These are phyloP conservation scores for Hypoxylon sp. DNA, from an alignment of 2,329 filamentous ascomycete species.

Conservation along the genomic window DNA sequence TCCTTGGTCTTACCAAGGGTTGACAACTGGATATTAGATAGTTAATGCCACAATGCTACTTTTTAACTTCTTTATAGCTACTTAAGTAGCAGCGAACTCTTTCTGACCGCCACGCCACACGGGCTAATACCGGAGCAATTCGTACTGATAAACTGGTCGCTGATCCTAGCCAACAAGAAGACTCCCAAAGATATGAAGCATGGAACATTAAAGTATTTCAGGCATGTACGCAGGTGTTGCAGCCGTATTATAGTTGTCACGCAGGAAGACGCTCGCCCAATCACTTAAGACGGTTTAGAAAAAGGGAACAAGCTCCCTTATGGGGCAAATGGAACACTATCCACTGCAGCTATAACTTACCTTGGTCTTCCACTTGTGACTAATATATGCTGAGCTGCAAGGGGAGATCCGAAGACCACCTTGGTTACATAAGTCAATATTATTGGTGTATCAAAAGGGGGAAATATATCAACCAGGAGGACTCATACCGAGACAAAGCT, in stretches of 20 bases:
- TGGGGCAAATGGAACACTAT: conserved; percentile 36
- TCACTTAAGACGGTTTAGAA: conserved; percentile 23
- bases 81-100: conserved; percentile 32
- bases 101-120: conserved; percentile 43
- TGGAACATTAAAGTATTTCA: conserved; percentile 24
- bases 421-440: conserved; percentile 22
- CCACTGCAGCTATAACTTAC: conserved; percentile 35
- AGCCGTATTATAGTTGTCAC: conserved; percentile 39
- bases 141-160: conserved; percentile 33
- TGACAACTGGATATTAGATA: conserved; percentile 28
- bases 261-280: conserved; percentile 25
- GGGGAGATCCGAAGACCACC: conserved; percentile 11
- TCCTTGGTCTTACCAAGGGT: conserved; percentile 24
- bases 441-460: conserved; percentile 15
- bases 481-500: conserved; percentile 24
- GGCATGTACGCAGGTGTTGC: conserved; percentile 30
- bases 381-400: conserved; percentile 19
- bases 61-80: conserved; percentile 29
- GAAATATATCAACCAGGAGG: conserved; percentile 26
- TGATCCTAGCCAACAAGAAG: conserved; percentile 37
- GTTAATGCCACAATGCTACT: conserved; percentile 35
- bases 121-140: conserved; percentile 39
- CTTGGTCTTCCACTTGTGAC: conserved; percentile 31
- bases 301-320: conserved; percentile 26
- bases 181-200: conserved; percentile 25